phyloP scores from a whole-genome alignment of 2,329 filamentous ascomycete genomes.

The Fusarium napiforme region DNA sequence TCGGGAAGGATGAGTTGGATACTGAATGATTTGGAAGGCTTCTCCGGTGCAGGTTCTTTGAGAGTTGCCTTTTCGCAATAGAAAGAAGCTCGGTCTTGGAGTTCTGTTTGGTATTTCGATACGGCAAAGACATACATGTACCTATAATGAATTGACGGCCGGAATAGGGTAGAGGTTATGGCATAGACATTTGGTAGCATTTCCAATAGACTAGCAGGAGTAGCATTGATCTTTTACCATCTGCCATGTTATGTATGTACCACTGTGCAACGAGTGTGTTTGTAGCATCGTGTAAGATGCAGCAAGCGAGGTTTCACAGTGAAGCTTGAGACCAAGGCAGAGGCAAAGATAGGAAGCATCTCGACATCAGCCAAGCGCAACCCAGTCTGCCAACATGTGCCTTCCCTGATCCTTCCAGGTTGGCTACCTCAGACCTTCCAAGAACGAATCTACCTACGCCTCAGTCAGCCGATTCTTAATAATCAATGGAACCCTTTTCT shows the following conservation, averaged over 20 bases:
- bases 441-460: background rate
- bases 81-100: background rate
- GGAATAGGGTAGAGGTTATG: background rate
- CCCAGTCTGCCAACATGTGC: background rate
- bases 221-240: background rate
- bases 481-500: background rate
- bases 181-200: background rate
- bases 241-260: background rate
- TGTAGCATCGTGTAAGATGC: background rate
- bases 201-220: background rate
- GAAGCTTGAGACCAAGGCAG: background rate
- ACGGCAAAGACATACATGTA: background rate
- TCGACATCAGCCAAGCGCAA: background rate
- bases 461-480: background rate
- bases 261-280: background rate
- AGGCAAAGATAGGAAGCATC: background rate
- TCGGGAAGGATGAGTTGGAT: conserved; percentile 35
- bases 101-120: background rate
- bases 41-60: conserved; percentile 36
- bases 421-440: background rate
- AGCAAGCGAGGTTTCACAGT: background rate
- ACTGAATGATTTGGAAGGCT: conserved; percentile 42
- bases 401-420: background rate
- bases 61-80: background rate
- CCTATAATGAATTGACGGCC: background rate